Conservation (phyloP, 257 asterid species). For the Plantago ovata region DNA sequence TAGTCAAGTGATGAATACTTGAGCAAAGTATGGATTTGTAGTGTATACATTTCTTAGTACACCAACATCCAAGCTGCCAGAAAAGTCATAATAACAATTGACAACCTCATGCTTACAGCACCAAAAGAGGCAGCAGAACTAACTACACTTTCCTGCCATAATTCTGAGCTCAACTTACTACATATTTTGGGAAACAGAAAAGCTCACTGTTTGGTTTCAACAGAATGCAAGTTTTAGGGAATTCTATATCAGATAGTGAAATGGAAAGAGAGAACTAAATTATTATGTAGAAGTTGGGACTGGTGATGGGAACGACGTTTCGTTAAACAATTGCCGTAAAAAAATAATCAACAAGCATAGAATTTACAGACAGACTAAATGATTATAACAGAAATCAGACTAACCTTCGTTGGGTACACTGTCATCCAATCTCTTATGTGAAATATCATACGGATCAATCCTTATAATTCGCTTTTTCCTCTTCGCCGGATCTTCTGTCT, state of each 20-base stretch:
- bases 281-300: neutral
- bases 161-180: no score
- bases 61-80: neutral
- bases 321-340: no score
- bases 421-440: slow-evolving; percentile 89
- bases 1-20: no score
- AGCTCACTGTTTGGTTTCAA: neutral
- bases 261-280: no score
- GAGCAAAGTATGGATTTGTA: neutral
- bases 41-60: neutral
- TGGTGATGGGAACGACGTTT: neutral
- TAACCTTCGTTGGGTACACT: slow-evolving; percentile 41
- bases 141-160: no score
- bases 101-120: neutral
- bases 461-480: slow-evolving; percentile 66
- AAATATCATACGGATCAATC: slow-evolving; percentile 70
- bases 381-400: slow-evolving; percentile 26
- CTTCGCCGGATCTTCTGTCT: slow-evolving; percentile 43
- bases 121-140: no score
- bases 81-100: neutral
- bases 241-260: neutral
- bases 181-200: neutral
- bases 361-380: slow-evolving; percentile 3
- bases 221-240: neutral
- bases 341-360: neutral